phyloP scores from a whole-genome alignment of 805 yeast genomes.

The Yamadazyma paraphyllophila region DNA sequence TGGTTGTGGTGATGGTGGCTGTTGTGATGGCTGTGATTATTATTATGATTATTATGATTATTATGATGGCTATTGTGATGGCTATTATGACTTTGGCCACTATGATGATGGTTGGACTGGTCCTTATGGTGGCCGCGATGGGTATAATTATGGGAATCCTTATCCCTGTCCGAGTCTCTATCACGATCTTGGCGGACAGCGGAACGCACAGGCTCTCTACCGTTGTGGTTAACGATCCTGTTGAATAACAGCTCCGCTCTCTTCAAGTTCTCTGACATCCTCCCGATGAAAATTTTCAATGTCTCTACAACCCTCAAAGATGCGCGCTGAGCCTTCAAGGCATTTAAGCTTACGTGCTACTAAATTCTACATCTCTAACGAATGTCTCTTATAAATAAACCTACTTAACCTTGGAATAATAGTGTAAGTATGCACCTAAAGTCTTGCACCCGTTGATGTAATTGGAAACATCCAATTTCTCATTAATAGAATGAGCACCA shows the following conservation, averaged over 20 bases:
- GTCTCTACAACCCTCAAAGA: background rate
- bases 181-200: background rate
- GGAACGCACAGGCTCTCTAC: constrained; percentile 5
- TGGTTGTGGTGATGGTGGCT: constrained; percentile 1
- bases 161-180: constrained; percentile 4
- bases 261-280: constrained; percentile 45
- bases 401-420: constrained; percentile 46
- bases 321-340: background rate
- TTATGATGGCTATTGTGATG: constrained; percentile 8
- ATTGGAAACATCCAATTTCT: constrained; percentile 84
- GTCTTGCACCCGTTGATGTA: constrained; percentile 93
- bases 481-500: constrained; percentile 98
- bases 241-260: constrained; percentile 47
- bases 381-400: background rate
- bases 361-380: background rate
- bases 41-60: constrained; percentile 9
- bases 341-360: background rate
- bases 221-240: constrained; percentile 43
- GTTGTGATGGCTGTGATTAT: background rate
- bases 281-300: constrained; percentile 5
- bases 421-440: constrained; percentile 89
- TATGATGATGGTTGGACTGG: constrained; percentile 8
- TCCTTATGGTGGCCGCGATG: constrained; percentile 9
- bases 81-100: constrained; percentile 9
- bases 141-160: constrained; percentile 6